Evolutionary conservation across 768 basidiomycete species (phyloP).

Genomic region (Kondoa malvinella): DNA sequence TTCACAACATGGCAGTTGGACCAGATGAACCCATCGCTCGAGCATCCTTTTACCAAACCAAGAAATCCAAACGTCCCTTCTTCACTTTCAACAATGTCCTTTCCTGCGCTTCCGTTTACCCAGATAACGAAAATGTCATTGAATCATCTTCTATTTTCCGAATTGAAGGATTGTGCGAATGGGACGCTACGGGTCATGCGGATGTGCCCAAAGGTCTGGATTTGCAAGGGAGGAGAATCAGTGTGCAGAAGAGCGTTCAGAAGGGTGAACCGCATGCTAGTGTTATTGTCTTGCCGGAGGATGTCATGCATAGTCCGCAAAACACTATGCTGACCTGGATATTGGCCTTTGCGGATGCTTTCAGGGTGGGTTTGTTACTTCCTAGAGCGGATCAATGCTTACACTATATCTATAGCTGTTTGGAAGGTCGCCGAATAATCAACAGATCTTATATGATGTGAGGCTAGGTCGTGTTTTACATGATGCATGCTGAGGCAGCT

Average conservation of each 20-base stretch:
- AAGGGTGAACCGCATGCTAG: slow-evolving; percentile 50
- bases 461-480: slow-evolving; percentile 50
- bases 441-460: slow-evolving; percentile 3
- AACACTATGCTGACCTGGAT: slow-evolving; percentile 23
- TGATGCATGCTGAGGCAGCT: slow-evolving; percentile 61
- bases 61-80: not conserved
- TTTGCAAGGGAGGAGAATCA: slow-evolving; percentile 20
- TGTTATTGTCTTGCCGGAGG: slow-evolving; percentile 77
- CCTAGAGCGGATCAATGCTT: not conserved
- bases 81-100: slow-evolving; percentile 11
- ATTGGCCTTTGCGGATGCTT: slow-evolving; percentile 24
- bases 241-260: slow-evolving; percentile 44
- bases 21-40: not conserved
- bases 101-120: slow-evolving; percentile 53
- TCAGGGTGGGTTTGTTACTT: slow-evolving; percentile 20
- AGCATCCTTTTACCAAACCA: not conserved
- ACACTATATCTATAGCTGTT: not conserved
- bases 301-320: slow-evolving; percentile 35
- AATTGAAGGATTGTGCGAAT: slow-evolving; percentile 48
- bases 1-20: not conserved
- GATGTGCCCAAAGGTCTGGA: slow-evolving; percentile 9
- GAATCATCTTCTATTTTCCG: slow-evolving; percentile 78
- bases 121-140: slow-evolving; percentile 84
- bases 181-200: slow-evolving; percentile 8
- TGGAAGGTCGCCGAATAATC: not conserved